Evolutionary conservation across 768 basidiomycete species (phyloP), one percentile per base, ranked within the genome.

Genomic region (Boletus insuetus): DNA sequence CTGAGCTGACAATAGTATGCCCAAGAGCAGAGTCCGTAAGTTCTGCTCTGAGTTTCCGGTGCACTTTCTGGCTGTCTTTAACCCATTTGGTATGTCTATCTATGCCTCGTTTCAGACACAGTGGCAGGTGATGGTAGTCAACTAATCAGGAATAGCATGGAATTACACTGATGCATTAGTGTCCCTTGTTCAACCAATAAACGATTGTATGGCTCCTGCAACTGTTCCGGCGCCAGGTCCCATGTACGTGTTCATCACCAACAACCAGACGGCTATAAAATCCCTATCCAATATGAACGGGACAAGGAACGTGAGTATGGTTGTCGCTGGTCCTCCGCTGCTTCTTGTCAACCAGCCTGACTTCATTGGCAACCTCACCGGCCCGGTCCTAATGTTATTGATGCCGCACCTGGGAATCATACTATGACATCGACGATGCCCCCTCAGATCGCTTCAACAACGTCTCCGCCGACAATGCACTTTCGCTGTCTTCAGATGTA

Each of bases 221-320:
- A 81, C 51, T 9, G 26, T 29, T 29, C 9, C 8, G 8, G 75
- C 91, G 68, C 83, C 87, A 68, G 91, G 91, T 41, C 85, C 87
- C 58, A 85, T 91, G 61, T 85, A 81, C 24, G 69, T 92, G 67
- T 91, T 75, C 71, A 71, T 92, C 74, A 90, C 87, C 32, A 77
- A 77, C 19, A 79, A 84, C 64, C 68, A 67, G 51, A 81, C 84
- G 58, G 79, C 85, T 69, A 79, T 83, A 56, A 83, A 85, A 55
- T 79, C 77, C 45, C 74, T 73, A 50, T 44, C 22, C 40, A 17
- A 46, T n/a, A 72, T 70, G 59, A 73, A 78, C 51, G 20, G 26
- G 32, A 79, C 86, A 70, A 29, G 8, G 29, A 29, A 29, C 9
- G 1, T 29, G 29, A 29, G 29, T 26, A 42, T 19, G 22, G 70